These are phyloP conservation scores for Neurospora terricola DNA, from an alignment of 495 filamentous ascomycete genomes.

Conservation along the genomic window DNA sequence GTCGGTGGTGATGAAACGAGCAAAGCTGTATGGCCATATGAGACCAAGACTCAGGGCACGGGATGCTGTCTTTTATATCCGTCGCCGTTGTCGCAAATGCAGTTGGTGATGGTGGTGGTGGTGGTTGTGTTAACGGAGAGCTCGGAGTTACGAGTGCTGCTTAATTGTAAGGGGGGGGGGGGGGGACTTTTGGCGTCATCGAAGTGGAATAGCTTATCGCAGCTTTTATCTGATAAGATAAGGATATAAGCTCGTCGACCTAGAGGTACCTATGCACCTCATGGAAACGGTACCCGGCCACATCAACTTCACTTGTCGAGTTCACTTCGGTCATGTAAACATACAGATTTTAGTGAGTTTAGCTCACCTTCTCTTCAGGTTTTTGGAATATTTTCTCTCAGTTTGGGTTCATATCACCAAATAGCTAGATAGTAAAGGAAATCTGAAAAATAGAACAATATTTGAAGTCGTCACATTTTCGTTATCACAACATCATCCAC, in stretches of 20 bases:
- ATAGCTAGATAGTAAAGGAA: background rate
- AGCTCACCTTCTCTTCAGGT: background rate
- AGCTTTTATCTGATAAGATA: background rate
- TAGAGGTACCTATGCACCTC: background rate
- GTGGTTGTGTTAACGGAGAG: background rate
- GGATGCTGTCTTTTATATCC: background rate
- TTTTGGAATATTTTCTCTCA: background rate
- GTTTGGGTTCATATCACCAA: background rate
- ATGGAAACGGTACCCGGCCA: background rate
- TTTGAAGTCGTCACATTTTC: background rate
- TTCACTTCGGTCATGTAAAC: background rate
- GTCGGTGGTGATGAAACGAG: background rate
- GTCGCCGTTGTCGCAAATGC: background rate
- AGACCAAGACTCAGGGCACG: background rate
- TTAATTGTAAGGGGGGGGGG: background rate
- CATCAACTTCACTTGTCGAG: background rate
- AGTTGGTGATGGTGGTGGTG: background rate
- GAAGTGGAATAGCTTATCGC: background rate
- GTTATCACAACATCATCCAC: background rate
- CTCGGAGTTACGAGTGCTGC: background rate
- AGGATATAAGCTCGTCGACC: background rate
- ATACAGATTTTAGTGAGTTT: background rate
- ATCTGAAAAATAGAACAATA: background rate
- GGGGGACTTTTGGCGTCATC: background rate
- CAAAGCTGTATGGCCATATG: background rate